Conservation (phyloP, 2,329 filamentous ascomycete species). For the Leptographium procerum region DNA sequence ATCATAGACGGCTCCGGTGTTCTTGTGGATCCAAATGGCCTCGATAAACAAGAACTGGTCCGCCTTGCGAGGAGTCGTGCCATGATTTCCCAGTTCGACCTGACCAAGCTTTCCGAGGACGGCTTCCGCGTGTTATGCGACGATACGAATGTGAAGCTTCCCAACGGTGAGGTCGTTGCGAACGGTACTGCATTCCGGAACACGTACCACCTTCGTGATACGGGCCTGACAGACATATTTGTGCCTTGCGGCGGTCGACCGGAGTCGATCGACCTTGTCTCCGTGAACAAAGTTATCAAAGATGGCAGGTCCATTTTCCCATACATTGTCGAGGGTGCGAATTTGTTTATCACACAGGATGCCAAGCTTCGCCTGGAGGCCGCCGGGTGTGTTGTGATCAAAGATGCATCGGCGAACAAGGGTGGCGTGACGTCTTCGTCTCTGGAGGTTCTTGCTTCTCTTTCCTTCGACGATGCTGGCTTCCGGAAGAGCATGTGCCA, state of each 20-base stretch:
- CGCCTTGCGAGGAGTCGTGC: conserved; percentile 74
- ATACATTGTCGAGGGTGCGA: conserved; percentile 96
- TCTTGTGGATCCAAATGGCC: conserved; percentile 80
- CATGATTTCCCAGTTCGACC: conserved; percentile 85
- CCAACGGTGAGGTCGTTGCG: conserved; percentile 71
- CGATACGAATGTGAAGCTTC: conserved; percentile 78
- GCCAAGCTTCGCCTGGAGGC: conserved; percentile 91
- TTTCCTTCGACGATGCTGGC: conserved; percentile 82
- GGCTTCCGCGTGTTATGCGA: conserved; percentile 91
- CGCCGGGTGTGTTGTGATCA: conserved; percentile 91
- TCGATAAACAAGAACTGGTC: conserved; percentile 72
- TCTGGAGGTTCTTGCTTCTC: conserved; percentile 84
- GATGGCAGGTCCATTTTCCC: conserved; percentile 80
- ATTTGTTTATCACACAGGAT: conserved; percentile 93
- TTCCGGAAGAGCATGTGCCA: conserved; percentile 95
- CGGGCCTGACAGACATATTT: conserved; percentile 71
- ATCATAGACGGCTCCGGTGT: conserved; percentile 97
- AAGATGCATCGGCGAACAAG: conserved; percentile 97
- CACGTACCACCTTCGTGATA: conserved; percentile 82
- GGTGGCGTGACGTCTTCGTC: conserved; percentile 96
- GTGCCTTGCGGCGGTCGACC: conserved; percentile 94
- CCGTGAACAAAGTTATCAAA: conserved; percentile 76
- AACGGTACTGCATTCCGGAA: conserved; percentile 97
- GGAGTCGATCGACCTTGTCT: conserved; percentile 88
- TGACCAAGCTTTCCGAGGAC: conserved; percentile 70